These are phyloP conservation scores for Phaeodactylum tricornutum DNA, from an alignment of 108 stramenopile species.

Conservation along the genomic window DNA sequence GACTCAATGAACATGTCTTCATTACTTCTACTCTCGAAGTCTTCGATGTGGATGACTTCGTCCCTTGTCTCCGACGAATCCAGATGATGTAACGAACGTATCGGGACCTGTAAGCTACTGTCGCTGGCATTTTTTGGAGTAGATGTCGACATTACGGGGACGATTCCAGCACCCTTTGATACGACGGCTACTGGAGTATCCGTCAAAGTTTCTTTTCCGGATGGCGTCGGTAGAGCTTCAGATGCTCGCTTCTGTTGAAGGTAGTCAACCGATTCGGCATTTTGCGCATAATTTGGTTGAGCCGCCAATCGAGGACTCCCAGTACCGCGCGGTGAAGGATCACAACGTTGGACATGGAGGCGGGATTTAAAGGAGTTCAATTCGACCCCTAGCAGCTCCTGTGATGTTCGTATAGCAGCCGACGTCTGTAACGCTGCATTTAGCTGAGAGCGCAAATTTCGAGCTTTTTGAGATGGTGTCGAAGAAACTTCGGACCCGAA, in stretches of 20 bases:
- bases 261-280: too few relatives aligned
- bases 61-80: constrained; percentile 2
- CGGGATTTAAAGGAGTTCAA: constrained; percentile 25
- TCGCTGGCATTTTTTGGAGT: background rate
- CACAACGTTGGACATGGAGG: constrained; percentile 15
- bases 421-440: constrained; percentile 30
- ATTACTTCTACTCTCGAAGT: too few relatives aligned
- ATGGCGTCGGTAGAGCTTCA: background rate
- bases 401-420: constrained; percentile 18
- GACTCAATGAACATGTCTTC: background rate
- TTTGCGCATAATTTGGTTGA: background rate
- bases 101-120: background rate
- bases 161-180: background rate
- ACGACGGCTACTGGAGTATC: background rate
- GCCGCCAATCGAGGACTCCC: background rate
- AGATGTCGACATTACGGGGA: background rate
- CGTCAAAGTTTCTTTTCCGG: background rate
- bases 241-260: background rate
- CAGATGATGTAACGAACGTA: too few relatives aligned
- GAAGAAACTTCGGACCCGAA: constrained; percentile 3
- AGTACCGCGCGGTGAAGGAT: background rate
- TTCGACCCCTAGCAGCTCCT: constrained; percentile 27
- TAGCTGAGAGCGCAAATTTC: constrained; percentile 26
- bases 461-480: constrained; percentile 35
- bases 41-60: constrained; percentile 1